A percentile compares a stretch with the other conserved stretches of the same genome.
Conservation (phyloP, 805 yeast species). For the Ogataea saltuana region DNA sequence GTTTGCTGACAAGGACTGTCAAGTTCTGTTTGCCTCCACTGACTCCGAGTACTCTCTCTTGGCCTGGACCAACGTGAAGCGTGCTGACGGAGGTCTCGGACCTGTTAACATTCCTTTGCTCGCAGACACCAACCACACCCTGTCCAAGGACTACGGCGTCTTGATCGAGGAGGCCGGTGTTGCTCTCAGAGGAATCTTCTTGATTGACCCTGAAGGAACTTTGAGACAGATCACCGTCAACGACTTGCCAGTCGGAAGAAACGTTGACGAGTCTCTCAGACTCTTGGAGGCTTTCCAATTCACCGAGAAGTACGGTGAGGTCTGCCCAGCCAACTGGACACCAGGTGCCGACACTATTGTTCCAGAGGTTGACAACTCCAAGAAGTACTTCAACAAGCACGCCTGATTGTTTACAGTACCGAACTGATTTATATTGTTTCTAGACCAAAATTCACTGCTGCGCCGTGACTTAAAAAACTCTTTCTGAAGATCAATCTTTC, state of each 20-base stretch:
- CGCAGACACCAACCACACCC: slow-evolving; percentile 95
- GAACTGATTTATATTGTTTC: too few species aligned
- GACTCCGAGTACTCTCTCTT: slow-evolving; percentile 97
- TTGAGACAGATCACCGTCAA: slow-evolving; percentile 97
- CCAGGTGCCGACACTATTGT: slow-evolving; percentile 92
- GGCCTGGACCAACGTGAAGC: slow-evolving; percentile 97
- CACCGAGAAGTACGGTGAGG: slow-evolving; percentile 99
- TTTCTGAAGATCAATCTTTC: too few species aligned
- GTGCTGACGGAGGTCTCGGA: slow-evolving; percentile 98
- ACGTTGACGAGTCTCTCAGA: slow-evolving; percentile 97
- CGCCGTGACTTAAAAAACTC: too few species aligned
- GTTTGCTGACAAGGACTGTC: slow-evolving; percentile 83
- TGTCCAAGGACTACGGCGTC: slow-evolving; percentile 96
- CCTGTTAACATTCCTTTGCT: slow-evolving; percentile 90
- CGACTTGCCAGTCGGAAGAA: slow-evolving; percentile 99
- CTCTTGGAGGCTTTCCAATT: slow-evolving; percentile 98
- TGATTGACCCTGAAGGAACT: slow-evolving; percentile 93
- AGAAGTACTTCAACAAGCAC: slow-evolving; percentile 69
- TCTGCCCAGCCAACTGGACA: slow-evolving; percentile 99
- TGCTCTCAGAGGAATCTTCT: slow-evolving; percentile 96
- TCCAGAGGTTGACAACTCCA: slow-evolving; percentile 75
- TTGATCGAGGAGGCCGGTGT: slow-evolving; percentile 94
- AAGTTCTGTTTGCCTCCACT: slow-evolving; percentile 93
- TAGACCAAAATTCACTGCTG: too few species aligned
- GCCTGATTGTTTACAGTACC: slow-evolving; percentile 22